Conservation (phyloP, 1,139 yeast species). For the Kodamaea derodonti region DNA sequence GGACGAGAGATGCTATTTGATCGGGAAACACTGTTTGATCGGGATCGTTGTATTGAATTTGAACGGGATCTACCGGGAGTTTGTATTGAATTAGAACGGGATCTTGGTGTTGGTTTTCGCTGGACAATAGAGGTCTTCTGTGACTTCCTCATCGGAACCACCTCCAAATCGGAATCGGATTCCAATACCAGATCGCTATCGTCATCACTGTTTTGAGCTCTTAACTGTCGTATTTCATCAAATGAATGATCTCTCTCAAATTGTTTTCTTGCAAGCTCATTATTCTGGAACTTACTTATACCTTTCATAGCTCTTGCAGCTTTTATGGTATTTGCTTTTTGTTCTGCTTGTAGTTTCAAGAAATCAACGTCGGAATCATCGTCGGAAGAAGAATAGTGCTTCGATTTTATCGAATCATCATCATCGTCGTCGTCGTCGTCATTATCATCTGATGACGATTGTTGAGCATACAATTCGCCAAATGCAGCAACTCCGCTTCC, state of each 20-base stretch:
- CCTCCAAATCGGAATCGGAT: conserved; percentile 2
- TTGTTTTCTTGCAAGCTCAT: conserved; percentile 1
- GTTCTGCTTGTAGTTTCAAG: conserved; percentile 64
- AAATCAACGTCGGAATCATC: conserved; percentile 72
- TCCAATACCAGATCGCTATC: conserved; percentile 1
- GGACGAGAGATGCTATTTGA: conserved; percentile 20
- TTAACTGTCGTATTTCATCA: background rate
- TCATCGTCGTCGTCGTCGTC: conserved; percentile 17
- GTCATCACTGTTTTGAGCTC: conserved; percentile 3
- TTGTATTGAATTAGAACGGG: background rate
- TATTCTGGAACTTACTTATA: conserved; percentile 12
- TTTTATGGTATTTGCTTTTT: conserved; percentile 53
- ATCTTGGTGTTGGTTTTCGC: background rate
- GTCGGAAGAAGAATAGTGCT: conserved; percentile 36
- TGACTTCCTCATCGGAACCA: conserved; percentile 6
- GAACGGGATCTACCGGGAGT: background rate
- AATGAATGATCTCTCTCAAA: conserved; percentile 2
- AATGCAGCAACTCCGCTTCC: conserved; percentile 1
- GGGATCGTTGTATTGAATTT: conserved; percentile 7
- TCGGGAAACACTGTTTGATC: conserved; percentile 5
- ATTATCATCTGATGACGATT: background rate
- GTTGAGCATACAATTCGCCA: conserved; percentile 1
- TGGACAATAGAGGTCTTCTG: background rate
- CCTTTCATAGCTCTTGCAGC: conserved; percentile 46
- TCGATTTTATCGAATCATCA: conserved; percentile 16